Base-by-base conservation (phyloP, 352 stramenopile genomes). In the Stephanocyclus meneghinianus region DNA sequence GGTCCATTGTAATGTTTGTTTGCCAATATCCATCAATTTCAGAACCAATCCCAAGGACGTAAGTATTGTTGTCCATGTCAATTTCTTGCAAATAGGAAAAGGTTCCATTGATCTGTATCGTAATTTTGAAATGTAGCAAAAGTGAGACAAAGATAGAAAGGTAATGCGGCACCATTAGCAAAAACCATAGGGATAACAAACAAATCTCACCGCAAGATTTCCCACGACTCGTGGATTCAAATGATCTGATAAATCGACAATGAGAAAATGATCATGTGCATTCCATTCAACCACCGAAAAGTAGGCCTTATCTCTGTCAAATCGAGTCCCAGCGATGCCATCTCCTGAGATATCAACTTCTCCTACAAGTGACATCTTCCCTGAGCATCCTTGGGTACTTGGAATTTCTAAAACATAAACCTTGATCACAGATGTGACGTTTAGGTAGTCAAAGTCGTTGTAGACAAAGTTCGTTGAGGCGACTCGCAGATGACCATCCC, bases 351-450 rank as follows among this genome's bases (percentile, higher is more conserved):
- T 26, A 26, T 26, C 21, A 18, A 0, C 64, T 21, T 72, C 32
- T 15, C 64, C 48, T 29, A 62, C 64, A 2, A 72, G 9, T 15
- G 51, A 56, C 64, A 72, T 72, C n/a, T 40, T n/a, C 0, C 56
- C 35, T 30, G 26, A 16, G 21, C 21, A 0, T 26, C 21, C 21
- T 26, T 26, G 21, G n/a, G 10, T 21, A 72, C 21, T 18, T 35
- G 64, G 64, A 7, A 72, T 32, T 56, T 61, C n/a, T 8, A 72
- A 50, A 51, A 72, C 50, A 56, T 45, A 72, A 37, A 72, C 37
- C 48, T 72, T 61, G 30, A 42, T 47, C 7, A 53, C 18, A 9
- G 32, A 40, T 21, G 16, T 60, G 15, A 26, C 30, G 9, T 18
- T 47, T 13, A 8, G 21, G 4, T 11, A n/a, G 11, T 8, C 15